Base-by-base conservation (phyloP, 2,329 filamentous ascomycete genomes). In the Pseudogymnoascus sp. region DNA sequence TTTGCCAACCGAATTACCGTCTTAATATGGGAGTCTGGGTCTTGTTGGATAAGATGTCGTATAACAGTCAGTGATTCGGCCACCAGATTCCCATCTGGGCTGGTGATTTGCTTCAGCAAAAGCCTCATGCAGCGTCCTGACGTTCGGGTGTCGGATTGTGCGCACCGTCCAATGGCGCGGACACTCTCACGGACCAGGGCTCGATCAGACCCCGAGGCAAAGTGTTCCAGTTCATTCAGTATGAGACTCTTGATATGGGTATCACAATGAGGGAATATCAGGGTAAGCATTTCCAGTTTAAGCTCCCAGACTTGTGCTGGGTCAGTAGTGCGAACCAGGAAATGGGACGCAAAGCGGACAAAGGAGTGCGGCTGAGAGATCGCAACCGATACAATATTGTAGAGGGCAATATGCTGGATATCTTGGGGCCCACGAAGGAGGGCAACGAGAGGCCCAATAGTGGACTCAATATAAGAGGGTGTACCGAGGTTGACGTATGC, bases 51-150 rank as follows among this genome's bases (percentile, higher is more conserved):
- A 58, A 99, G 80, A 73, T 97, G 93, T 2, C 94, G 86, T 64
- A 99, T 94, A 2, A 97, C 94, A 3, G 95, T 97, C 62, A 99
- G 78, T 1, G 92, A 93, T 72, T 97, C 94, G 0, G 92, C 93
- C 0, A 95, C 93, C 20, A 97, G 79, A 22, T 87, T 91, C 2
- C 92, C 88, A 69, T 97, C 92, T 9, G 92, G 79, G 69, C 90
- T 94, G 11, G 90, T 90, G 58, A 97, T 92, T 70, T 97, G 93
- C 50, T 87, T 84, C 12, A 99, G 79, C 0, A 99, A 80, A 6
- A 99, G 80, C 25, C 86, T 85, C 64, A 99, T 78, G 72, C 94
- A 99, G 62, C 92, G 82, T 0, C 86, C 81, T 0, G 91, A 88
- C 8, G 89, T 90, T 14, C 78, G 76, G 0, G 81, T 75, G 67